These are phyloP conservation scores for Bipolaris bicolor DNA, from an alignment of 2,329 filamentous ascomycete genomes.

Conservation along the genomic window DNA sequence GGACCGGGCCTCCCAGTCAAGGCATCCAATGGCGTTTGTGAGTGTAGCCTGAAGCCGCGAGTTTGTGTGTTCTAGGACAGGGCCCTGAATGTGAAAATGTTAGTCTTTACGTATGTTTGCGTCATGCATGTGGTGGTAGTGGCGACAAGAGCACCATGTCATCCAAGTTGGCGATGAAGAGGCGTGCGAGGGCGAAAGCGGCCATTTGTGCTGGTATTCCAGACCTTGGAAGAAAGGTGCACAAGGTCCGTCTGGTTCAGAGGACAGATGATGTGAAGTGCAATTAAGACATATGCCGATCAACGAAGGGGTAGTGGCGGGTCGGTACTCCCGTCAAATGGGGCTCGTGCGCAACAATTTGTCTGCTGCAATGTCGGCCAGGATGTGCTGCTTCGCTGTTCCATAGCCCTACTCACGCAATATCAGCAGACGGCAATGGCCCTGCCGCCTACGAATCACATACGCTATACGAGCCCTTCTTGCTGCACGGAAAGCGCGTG, in stretches of 20 bases:
- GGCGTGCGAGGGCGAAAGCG: neutral
- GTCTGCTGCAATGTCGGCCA: slow-evolving; percentile 22
- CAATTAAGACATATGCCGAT: slow-evolving; percentile 30
- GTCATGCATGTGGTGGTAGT: slow-evolving; percentile 5
- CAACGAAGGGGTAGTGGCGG: slow-evolving; percentile 18
- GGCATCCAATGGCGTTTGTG: slow-evolving; percentile 14
- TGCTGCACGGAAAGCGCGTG: neutral
- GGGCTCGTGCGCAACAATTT: slow-evolving; percentile 23
- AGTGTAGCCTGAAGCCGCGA: neutral
- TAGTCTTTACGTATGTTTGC: neutral
- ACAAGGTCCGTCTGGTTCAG: neutral
- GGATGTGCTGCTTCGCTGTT: slow-evolving; percentile 15
- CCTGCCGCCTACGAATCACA: slow-evolving; percentile 5
- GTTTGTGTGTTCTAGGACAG: neutral
- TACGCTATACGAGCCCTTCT: slow-evolving; percentile 1
- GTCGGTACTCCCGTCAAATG: slow-evolving; percentile 13
- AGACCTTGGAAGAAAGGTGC: neutral
- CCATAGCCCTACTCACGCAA: slow-evolving; percentile 8
- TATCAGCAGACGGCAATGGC: slow-evolving; percentile 7
- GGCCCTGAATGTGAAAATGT: neutral
- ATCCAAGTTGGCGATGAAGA: neutral
- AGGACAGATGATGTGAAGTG: slow-evolving; percentile 24
- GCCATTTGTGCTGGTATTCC: neutral
- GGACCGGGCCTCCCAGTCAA: slow-evolving; percentile 2
- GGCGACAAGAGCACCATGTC: neutral